Base-by-base conservation (phyloP, 306 rosid species). In the Betula pendula region DNA sequence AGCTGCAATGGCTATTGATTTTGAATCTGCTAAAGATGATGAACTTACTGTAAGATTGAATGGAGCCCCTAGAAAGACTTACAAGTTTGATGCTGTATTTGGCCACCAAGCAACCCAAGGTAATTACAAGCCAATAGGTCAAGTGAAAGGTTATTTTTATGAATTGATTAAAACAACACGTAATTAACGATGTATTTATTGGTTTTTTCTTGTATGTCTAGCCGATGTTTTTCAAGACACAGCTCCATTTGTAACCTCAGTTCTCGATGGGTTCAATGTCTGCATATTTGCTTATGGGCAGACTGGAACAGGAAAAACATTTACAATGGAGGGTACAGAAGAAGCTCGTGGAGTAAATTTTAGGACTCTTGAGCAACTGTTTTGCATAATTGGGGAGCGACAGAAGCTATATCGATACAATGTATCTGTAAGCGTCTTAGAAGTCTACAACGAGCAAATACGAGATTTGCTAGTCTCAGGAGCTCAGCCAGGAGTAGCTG, bases 381-480 rank as follows among this genome's bases (percentile, higher is more conserved):
- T 96, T 84, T 53, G 72, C 76, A 81, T 86, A 60, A 89, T 90
- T 48, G 76, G 79, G 63, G 94, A 91, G 74, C 86, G 98, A 68
- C 76, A 88, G 71, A 85, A 77, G 27, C 80, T 90, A 22, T 70
- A 75, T 69, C 79, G 79, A n/a, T 96, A 92, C 68, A 82, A 87
- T 81, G 86, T 96, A 59, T 87, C 94, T 79, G 99, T 96, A 47
- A 90, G 98, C 71, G 98, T 89, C 80, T 84, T 92, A 67, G 99
- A 96, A 89, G 99, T 96, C 78, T 96, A 96, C 86, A 96, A 96
- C 43, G 99, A 96, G 84, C 99, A 96, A 80, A 92, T 96, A 65
- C 84, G 98, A 74, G 99, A 96, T 81, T 85, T 96, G 87, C 84
- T 96, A 14, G 88, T 84, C 79, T 75, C 93, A 60, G 96, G 90